Evolutionary conservation across 2,329 filamentous ascomycete species (phyloP).

Genomic region (Gliomastix tumulicola): DNA sequence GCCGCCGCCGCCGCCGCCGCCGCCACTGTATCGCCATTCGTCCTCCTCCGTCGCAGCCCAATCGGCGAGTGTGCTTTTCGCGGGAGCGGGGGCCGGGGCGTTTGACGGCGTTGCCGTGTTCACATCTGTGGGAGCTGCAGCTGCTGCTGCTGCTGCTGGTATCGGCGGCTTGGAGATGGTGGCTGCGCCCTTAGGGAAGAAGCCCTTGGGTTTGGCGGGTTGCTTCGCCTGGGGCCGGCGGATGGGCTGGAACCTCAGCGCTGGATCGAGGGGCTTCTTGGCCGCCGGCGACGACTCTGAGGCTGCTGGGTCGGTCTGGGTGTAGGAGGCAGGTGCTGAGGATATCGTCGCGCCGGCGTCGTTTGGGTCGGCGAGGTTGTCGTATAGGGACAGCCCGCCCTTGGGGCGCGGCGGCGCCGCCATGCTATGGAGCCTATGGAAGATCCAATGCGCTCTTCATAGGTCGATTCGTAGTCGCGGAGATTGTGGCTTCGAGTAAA

Average conservation of each 20-base stretch:
- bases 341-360: conserved; percentile 61
- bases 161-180: conserved; percentile 11
- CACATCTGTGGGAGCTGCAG: neutral
- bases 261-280: conserved; percentile 54
- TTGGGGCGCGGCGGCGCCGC: conserved; percentile 25
- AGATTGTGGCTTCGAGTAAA: neutral
- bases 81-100: conserved; percentile 18
- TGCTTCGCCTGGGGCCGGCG: conserved; percentile 63
- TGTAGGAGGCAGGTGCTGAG: conserved; percentile 67
- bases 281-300: conserved; percentile 29
- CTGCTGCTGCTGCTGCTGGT: conserved; percentile 13
- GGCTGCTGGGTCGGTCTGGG: conserved; percentile 38
- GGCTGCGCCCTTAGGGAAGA: conserved; percentile 39
- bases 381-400: conserved; percentile 68
- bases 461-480: conserved; percentile 8
- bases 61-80: conserved; percentile 69
- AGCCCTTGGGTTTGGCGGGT: conserved; percentile 52
- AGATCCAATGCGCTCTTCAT: conserved; percentile 18
- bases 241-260: conserved; percentile 81
- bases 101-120: conserved; percentile 25
- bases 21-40: conserved; percentile 62
- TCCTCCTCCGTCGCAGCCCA: conserved; percentile 76
- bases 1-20: conserved; percentile 36
- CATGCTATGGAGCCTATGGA: conserved; percentile 13
- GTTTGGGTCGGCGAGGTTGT: conserved; percentile 66